Percentiles rank a stretch among this genome's conserved stretches.
These are phyloP conservation scores for Naegleria fowleri DNA, from an alignment of 208 protist species.

Conservation along the genomic window DNA sequence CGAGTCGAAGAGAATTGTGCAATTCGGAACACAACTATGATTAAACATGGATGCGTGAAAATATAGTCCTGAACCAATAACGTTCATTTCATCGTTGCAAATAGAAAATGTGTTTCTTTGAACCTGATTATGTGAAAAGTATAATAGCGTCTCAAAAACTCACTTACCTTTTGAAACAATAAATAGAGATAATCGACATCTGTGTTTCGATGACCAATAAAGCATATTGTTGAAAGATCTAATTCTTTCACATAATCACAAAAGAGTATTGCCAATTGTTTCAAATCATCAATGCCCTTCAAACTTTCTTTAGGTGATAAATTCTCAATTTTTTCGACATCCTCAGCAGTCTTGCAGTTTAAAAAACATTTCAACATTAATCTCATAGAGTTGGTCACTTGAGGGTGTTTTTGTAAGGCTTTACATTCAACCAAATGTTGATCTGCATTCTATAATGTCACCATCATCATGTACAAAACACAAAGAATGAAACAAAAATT, in stretches of 20 bases:
- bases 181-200: neutral
- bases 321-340: neutral
- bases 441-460: neutral
- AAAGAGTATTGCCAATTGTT: neutral
- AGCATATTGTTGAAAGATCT: neutral
- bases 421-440: neutral
- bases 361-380: neutral
- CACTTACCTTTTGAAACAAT: neutral
- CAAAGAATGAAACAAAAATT: too few relatives aligned
- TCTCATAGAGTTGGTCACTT: neutral
- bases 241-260: neutral
- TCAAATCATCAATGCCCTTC: neutral
- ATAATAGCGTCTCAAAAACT: too few relatives aligned
- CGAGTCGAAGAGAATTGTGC: neutral
- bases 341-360: neutral
- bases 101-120: neutral
- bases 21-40: neutral
- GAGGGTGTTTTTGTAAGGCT: neutral
- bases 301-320: neutral
- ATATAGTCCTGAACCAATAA: neutral
- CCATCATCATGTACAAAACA: too few relatives aligned
- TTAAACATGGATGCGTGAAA: neutral
- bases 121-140: neutral
- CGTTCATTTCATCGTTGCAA: neutral
- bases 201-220: neutral